Conservation (phyloP, 345 rosid species). For the Brassica incana region DNA sequence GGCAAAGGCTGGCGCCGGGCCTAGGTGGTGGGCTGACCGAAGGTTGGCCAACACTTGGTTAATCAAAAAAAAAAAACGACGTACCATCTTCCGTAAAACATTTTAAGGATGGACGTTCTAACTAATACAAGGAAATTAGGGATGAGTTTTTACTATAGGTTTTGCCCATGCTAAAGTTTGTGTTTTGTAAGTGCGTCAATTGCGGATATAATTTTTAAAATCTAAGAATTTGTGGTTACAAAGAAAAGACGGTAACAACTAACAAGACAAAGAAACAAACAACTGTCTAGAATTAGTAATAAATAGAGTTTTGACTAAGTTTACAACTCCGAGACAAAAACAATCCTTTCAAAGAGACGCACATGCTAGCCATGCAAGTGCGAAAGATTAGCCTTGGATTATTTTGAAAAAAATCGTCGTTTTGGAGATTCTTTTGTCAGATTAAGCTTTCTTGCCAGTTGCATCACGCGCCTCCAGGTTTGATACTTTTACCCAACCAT, state of each 20-base stretch:
- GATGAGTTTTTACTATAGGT: too few relatives aligned
- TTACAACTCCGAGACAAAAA: background rate
- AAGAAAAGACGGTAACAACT: background rate
- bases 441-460: background rate
- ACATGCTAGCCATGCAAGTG: constrained; percentile 13
- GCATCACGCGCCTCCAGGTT: background rate
- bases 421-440: background rate
- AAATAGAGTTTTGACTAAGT: constrained; percentile 3
- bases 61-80: too few relatives aligned
- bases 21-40: too few relatives aligned
- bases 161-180: too few relatives aligned
- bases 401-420: background rate
- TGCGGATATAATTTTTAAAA: too few relatives aligned
- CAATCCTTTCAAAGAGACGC: constrained; percentile 3
- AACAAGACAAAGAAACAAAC: constrained; percentile 9
- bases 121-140: too few relatives aligned
- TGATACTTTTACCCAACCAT: background rate
- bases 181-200: too few relatives aligned
- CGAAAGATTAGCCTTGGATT: background rate
- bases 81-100: background rate
- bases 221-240: background rate
- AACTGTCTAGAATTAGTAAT: background rate
- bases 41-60: too few relatives aligned
- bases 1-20: too few relatives aligned
- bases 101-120: background rate